These are phyloP conservation scores for Lonicera japonica DNA, from an alignment of 129 eudicot genomes.

Conservation along the genomic window DNA sequence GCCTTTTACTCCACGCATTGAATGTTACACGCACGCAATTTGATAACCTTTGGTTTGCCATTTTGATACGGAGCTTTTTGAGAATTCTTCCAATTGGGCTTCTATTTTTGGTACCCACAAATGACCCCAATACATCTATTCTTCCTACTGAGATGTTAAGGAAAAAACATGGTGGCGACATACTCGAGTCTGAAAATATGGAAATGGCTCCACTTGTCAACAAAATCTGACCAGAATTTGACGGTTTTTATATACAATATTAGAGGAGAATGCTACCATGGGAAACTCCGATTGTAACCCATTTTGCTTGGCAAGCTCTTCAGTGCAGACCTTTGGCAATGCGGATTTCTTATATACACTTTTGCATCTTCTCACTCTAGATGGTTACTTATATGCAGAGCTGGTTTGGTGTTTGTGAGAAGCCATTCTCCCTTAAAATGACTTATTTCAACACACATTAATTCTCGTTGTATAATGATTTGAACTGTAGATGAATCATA, in stretches of 20 bases:
- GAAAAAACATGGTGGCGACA: slow-evolving; percentile 32
- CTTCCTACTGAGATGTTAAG: slow-evolving; percentile 52
- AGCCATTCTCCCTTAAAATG: not conserved
- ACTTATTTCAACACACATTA: not conserved
- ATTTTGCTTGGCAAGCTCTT: not conserved
- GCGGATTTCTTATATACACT: not conserved
- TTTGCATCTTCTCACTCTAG: not conserved
- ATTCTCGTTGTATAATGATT: not conserved
- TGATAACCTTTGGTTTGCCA: slow-evolving; percentile 66
- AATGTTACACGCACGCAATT: slow-evolving; percentile 73
- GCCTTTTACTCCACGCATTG: slow-evolving; percentile 56
- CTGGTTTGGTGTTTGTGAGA: not conserved
- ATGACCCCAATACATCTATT: slow-evolving; percentile 49
- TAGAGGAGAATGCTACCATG: not conserved
- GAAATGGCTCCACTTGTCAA: slow-evolving; percentile 50
- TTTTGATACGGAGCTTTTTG: slow-evolving; percentile 51
- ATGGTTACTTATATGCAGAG: not conserved
- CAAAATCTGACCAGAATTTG: slow-evolving; percentile 11
- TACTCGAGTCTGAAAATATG: slow-evolving; percentile 24
- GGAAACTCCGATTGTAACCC: not conserved
- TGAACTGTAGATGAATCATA: not conserved
- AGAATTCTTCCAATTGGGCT: slow-evolving; percentile 66
- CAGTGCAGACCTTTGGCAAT: not conserved
- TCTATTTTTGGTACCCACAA: slow-evolving; percentile 62
- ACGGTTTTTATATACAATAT: too few species aligned